Base-by-base conservation (phyloP, 164 flowering plant species). In the Vitis vinifera region DNA sequence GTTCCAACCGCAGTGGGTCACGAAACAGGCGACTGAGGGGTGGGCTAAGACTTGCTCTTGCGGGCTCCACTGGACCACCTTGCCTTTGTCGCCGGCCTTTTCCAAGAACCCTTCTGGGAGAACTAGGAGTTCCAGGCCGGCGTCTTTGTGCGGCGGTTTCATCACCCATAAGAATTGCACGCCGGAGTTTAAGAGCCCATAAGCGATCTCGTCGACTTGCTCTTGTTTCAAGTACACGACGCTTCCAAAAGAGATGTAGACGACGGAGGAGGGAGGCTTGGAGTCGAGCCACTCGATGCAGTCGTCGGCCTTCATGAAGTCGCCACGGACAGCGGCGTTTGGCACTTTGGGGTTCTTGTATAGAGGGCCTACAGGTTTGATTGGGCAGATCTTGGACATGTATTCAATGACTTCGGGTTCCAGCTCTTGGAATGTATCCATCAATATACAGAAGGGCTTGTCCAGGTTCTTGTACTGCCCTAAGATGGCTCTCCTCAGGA, bases 1-100 rank as follows among this genome's bases (percentile, higher is more conserved):
- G 70, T 73, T 77, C 80, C 80, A 77, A 2, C 80, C 80, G 19
- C 77, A 69, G 11, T 77, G 80, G 10, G 71, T 73, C 62, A 77
- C 4, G 47, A 73, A 73, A 66, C 77, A 77, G 31, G 68, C 68
- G 15, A 77, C 59, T 1, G 77, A 64, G 23, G 1, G 44, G 75
- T 77, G 80, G 31, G 23, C 58, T 2, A 77, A 65, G 10, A 77
- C 77, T 29, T 50, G 73, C 67, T 73, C 73, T 37, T 77, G 80
- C 0, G 77, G 56, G 31, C 80, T 30, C 80, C 80, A 77, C 16
- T 13, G 23, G 29, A 77, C 77, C 11, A 77, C 56, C 23, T 50
- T 6, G 0, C 80, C 77, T 19, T 13, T 65, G 1, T 63, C 80
- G 14, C 59, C 19, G 3, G 65, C 67, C 19, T 69, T 72, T 19